A percentile compares a stretch with the other conserved stretches of the same genome.
Conservation (phyloP, 2,329 filamentous ascomycete genomes). For the Monosporascus ibericus region DNA sequence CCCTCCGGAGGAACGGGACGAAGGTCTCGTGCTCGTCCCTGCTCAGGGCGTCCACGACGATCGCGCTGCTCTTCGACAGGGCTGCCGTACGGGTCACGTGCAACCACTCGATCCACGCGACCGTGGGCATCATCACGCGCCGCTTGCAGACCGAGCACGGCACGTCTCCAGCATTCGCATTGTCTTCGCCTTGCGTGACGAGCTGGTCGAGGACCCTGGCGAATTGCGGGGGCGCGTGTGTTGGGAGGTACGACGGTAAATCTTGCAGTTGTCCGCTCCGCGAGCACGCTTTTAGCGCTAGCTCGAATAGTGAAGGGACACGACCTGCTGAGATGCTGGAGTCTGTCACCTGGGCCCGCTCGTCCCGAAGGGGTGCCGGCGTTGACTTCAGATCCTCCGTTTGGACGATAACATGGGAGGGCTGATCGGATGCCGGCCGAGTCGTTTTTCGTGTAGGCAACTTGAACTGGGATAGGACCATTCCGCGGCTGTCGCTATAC, state of each 20-base stretch:
- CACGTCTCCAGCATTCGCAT: slow-evolving; percentile 36
- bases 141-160: slow-evolving; percentile 47
- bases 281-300: slow-evolving; percentile 42
- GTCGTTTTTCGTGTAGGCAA: slow-evolving; percentile 10
- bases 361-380: slow-evolving; percentile 8
- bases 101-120: slow-evolving; percentile 61
- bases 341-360: slow-evolving; percentile 1
- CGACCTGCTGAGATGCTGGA: slow-evolving; percentile 17
- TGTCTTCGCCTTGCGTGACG: slow-evolving; percentile 32
- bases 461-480: slow-evolving; percentile 19
- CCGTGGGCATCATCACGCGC: slow-evolving; percentile 41
- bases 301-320: slow-evolving; percentile 46
- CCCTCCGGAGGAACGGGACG: not conserved
- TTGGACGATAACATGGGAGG: slow-evolving; percentile 6
- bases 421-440: not conserved
- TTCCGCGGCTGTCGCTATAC: slow-evolving; percentile 24
- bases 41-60: not conserved
- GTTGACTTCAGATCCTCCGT: slow-evolving; percentile 16
- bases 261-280: slow-evolving; percentile 35
- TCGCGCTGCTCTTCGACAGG: not conserved
- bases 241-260: slow-evolving; percentile 36
- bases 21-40: not conserved
- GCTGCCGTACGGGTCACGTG: slow-evolving; percentile 23
- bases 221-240: slow-evolving; percentile 33
- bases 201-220: slow-evolving; percentile 34